These are phyloP conservation scores for Arthrobotrys entomopaga DNA, from an alignment of 2,329 filamentous ascomycete genomes.

Conservation along the genomic window DNA sequence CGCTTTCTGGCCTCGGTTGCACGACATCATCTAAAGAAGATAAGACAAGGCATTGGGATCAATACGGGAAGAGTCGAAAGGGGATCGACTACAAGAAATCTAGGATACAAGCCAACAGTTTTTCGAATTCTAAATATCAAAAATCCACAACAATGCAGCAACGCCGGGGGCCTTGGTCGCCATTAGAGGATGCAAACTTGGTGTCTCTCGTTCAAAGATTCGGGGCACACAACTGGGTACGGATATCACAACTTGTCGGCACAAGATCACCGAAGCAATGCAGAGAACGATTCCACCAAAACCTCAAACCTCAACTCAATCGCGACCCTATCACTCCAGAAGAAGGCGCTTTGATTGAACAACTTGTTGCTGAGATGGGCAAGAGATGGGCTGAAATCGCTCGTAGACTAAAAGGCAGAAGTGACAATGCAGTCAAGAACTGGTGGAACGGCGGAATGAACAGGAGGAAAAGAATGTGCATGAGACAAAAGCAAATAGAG, in stretches of 20 bases:
- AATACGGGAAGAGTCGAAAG: no score
- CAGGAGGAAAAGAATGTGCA: slow-evolving; percentile 70
- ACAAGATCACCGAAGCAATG: slow-evolving; percentile 92
- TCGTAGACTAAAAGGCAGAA: slow-evolving; percentile 80
- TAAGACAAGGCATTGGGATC: no score
- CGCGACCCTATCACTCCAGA: slow-evolving; percentile 77
- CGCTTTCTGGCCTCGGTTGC: slow-evolving; percentile 18
- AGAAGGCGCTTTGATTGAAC: slow-evolving; percentile 78
- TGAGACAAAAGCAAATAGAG: slow-evolving; percentile 56
- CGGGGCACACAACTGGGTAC: slow-evolving; percentile 88
- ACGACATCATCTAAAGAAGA: slow-evolving; percentile 22
- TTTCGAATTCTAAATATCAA: slow-evolving; percentile 2
- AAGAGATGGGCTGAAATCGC: slow-evolving; percentile 96
- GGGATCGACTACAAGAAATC: no score
- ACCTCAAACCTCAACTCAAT: slow-evolving; percentile 80
- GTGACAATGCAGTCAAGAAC: slow-evolving; percentile 96
- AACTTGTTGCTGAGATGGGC: slow-evolving; percentile 79
- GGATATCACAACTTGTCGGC: slow-evolving; percentile 78
- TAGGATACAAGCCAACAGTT: no score
- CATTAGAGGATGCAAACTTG: slow-evolving; percentile 77
- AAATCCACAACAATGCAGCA: slow-evolving; percentile 61
- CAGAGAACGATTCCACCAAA: slow-evolving; percentile 92
- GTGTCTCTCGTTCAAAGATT: slow-evolving; percentile 76
- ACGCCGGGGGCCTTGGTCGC: slow-evolving; percentile 84
- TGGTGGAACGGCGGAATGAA: slow-evolving; percentile 98